Evolutionary conservation across 148 eudicot species (phyloP), one percentile per base, ranked within the genome.

Genomic region (Camellia granthamiana): DNA sequence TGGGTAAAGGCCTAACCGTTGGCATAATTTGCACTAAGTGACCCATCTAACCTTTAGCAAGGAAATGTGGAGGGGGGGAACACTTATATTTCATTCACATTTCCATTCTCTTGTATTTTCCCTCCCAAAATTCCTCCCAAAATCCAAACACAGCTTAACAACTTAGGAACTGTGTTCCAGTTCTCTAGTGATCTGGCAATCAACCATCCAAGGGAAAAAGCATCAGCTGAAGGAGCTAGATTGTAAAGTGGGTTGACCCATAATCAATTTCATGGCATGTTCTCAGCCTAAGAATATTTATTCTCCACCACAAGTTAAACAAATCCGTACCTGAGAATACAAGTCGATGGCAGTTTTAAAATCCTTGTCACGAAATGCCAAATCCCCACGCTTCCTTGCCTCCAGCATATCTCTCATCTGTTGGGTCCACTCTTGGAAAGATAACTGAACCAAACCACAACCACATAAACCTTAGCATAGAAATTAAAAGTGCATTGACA

Each of bases 371-470:
- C 90, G 91, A 69, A 94, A 94, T 47, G 98, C 92, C 51, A 75
- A 84, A 82, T 94, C 98, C 38, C 98, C 98, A 74, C 89, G 92
- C 77, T 94, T 94, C 77, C 94, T 90, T 46, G 98, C 93, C 44
- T 94, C 94, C 56, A 92, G 72, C 94, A 92, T 91, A 74, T 94
- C 97, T 88, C 89, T 88, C 97, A 94, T 92, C 82, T 92, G 98
- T 69, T 94, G 94, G 44, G 98, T 94, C 98, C 98, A 94, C 81
- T 91, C 98, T 90, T 94, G 98, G 84, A 94, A 94, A 56, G 97
- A 94, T 63, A 93, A 86, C 97, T 93, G 84, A 72, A 83, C 63
- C 70, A 77, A 46, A 70, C 74, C 15, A 62, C 46, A 41, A 30
- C 19, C 62, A 42, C 55, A 66, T 15, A 19, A 62, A 59, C 56